Percentiles rank a stretch among this genome's conserved stretches.
These are phyloP conservation scores for Tulasnella calospora DNA, from an alignment of 768 basidiomycete genomes.

Conservation along the genomic window DNA sequence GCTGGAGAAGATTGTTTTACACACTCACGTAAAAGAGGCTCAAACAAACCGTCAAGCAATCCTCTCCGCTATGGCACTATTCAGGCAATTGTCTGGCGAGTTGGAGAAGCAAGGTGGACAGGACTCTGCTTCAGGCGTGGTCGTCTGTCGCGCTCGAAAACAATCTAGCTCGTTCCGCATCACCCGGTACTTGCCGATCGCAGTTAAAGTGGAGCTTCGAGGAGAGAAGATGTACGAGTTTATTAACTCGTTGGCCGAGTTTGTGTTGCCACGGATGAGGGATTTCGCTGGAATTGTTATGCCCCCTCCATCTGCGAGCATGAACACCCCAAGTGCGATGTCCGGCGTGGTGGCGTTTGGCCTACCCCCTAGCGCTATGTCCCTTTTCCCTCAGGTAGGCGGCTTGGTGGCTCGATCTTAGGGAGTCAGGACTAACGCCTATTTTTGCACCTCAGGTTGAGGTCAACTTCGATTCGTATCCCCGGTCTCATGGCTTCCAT, in stretches of 20 bases:
- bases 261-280: conserved; percentile 88
- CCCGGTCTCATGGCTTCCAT: conserved; percentile 82
- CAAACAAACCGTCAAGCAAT: conserved; percentile 64
- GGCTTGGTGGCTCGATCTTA: neutral
- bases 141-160: conserved; percentile 67
- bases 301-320: conserved; percentile 65
- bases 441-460: conserved; percentile 59
- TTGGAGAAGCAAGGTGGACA: conserved; percentile 67
- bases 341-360: conserved; percentile 89
- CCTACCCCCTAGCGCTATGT: conserved; percentile 75
- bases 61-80: conserved; percentile 78
- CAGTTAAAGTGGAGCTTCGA: conserved; percentile 84
- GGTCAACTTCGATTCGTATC: conserved; percentile 87
- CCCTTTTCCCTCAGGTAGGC: conserved; percentile 62
- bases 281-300: conserved; percentile 83
- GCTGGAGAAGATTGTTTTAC: conserved; percentile 80
- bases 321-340: conserved; percentile 68
- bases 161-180: conserved; percentile 73
- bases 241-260: conserved; percentile 79
- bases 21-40: conserved; percentile 80
- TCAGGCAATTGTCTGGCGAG: conserved; percentile 84
- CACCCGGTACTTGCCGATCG: conserved; percentile 72
- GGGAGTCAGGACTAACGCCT: conserved; percentile 3
- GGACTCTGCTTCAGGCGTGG: conserved; percentile 65
- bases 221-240: conserved; percentile 96